Conservation (phyloP, 2,329 filamentous ascomycete species). For the Paramyrothecium roridum region DNA sequence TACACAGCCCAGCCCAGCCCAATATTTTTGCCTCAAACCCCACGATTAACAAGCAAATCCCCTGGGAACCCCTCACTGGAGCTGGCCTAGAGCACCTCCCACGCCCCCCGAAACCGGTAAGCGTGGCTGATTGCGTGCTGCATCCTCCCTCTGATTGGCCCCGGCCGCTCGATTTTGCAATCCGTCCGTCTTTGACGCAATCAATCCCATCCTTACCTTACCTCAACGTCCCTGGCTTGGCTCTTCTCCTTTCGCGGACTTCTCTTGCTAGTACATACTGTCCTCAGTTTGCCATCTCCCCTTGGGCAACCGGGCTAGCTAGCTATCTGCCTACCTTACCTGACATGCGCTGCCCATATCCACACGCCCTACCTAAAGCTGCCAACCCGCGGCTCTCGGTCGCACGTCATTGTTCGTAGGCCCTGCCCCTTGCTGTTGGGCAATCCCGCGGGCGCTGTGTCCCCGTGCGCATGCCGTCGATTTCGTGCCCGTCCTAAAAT, state of each 20-base stretch:
- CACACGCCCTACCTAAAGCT: too few relatives aligned
- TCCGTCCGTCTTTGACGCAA: constrained; percentile 24
- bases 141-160: constrained; percentile 18
- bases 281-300: too few relatives aligned
- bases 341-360: too few relatives aligned
- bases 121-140: constrained; percentile 24
- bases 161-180: constrained; percentile 17
- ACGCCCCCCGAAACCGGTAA: constrained; percentile 7
- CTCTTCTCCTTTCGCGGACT: too few relatives aligned
- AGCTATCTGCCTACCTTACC: too few relatives aligned
- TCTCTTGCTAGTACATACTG: too few relatives aligned
- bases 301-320: too few relatives aligned
- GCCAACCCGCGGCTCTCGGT: constrained; percentile 1
- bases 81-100: neutral
- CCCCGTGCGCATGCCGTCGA: neutral
- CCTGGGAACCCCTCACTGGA: neutral
- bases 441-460: neutral
- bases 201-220: constrained; percentile 2
- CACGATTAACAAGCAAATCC: neutral
- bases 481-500: too few relatives aligned
- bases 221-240: neutral
- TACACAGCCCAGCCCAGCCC: too few relatives aligned
- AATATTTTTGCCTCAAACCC: neutral
- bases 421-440: neutral
- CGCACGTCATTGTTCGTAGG: neutral